These are phyloP conservation scores for Dactylellina sp. DNA, from an alignment of 2,329 filamentous ascomycete species.

Conservation along the genomic window DNA sequence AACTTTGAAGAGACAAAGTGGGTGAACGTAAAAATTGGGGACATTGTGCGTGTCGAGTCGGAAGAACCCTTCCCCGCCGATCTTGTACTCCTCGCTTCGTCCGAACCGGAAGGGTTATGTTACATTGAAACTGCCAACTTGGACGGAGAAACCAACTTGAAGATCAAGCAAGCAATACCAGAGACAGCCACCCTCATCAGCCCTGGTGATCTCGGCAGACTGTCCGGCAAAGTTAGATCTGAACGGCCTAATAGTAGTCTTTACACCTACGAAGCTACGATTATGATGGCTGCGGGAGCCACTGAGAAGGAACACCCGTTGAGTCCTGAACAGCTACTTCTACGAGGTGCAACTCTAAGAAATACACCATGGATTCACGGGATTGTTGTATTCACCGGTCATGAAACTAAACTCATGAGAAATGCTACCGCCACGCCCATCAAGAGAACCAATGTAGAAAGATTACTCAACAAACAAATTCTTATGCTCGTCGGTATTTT, in stretches of 20 bases:
- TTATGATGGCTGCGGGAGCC: conserved; percentile 89
- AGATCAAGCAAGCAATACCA: conserved; percentile 96
- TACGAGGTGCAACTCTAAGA: conserved; percentile 90
- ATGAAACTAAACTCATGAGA: conserved; percentile 98
- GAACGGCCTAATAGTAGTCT: conserved; percentile 98
- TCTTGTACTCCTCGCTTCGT: conserved; percentile 89
- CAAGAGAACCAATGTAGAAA: conserved; percentile 95
- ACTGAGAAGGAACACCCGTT: conserved; percentile 92
- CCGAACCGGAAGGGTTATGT: conserved; percentile 95
- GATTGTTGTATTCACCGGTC: conserved; percentile 94
- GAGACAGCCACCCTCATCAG: conserved; percentile 91
- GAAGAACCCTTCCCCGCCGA: conserved; percentile 96
- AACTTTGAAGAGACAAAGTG: conserved; percentile 88
- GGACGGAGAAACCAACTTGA: conserved; percentile 97
- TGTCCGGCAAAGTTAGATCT: conserved; percentile 87
- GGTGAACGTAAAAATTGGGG: conserved; percentile 92
- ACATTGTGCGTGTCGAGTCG: conserved; percentile 91
- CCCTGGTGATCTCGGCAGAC: conserved; percentile 82
- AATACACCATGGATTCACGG: conserved; percentile 99
- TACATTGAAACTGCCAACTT: conserved; percentile 99
- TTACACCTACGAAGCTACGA: conserved; percentile 96
- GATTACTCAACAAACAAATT: conserved; percentile 92
- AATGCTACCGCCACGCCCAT: conserved; percentile 97
- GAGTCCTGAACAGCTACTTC: conserved; percentile 89
- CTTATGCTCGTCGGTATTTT: conserved; percentile 88